Evolutionary conservation across 148 eudicot species (phyloP).

Genomic region (Rhododendron ovatum): DNA sequence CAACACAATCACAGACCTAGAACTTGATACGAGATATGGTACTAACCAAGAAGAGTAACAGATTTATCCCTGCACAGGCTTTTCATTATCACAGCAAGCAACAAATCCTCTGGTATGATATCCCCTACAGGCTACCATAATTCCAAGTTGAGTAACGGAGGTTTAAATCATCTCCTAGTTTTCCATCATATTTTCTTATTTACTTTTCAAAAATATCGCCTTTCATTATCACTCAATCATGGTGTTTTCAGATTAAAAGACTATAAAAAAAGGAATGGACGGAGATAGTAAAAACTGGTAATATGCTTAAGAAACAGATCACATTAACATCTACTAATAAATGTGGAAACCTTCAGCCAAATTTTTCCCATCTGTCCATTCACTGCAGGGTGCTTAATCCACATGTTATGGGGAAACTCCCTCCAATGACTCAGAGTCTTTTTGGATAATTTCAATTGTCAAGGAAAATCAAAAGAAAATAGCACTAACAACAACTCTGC

Average conservation of each 20-base stretch:
- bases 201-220: not conserved
- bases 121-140: not conserved
- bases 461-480: not conserved
- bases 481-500: not conserved
- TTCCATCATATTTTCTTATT: not conserved
- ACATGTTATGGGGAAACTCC: not conserved
- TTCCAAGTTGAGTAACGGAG: not conserved
- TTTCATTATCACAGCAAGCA: not conserved
- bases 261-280: not conserved
- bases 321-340: not conserved
- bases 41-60: not conserved
- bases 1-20: not conserved
- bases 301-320: not conserved
- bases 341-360: not conserved
- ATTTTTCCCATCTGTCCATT: not conserved
- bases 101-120: not conserved
- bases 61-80: too few relatives aligned
- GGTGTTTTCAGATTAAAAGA: not conserved
- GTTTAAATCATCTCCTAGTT: not conserved
- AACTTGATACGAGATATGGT: not conserved
- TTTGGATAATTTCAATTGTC: not conserved
- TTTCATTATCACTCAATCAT: not conserved
- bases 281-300: not conserved
- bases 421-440: not conserved
- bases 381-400: not conserved